Evolutionary conservation across 1,139 yeast genomes (phyloP).

Genomic region (Wickerhamomyces sp.): DNA sequence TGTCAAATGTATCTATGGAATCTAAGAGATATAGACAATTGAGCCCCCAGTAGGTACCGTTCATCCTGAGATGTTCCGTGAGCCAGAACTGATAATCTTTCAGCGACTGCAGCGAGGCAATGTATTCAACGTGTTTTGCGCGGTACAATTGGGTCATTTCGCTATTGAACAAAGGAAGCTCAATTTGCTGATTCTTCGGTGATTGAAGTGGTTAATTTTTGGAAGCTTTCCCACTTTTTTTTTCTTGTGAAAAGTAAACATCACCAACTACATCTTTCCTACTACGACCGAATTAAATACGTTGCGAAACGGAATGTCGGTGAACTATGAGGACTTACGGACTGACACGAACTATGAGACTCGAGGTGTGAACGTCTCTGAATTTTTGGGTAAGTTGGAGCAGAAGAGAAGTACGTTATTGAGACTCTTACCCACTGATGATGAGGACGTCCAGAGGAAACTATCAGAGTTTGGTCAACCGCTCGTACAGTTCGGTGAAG

Average conservation of each 20-base stretch:
- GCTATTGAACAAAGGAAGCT: too few relatives aligned
- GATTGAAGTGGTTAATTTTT: not conserved
- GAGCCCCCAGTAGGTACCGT: conserved; percentile 95
- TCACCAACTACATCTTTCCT: too few relatives aligned
- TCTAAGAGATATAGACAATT: conserved; percentile 66
- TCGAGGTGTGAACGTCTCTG: conserved; percentile 22
- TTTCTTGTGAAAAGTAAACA: not conserved
- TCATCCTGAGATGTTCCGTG: conserved; percentile 82
- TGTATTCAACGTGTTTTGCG: conserved; percentile 49
- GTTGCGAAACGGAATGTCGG: conserved; percentile 2
- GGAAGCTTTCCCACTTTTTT: not conserved
- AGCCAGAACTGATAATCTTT: conserved; percentile 79
- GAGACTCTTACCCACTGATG: conserved; percentile 53
- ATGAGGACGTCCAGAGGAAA: conserved; percentile 48
- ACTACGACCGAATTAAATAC: too few relatives aligned
- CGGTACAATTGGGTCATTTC: too few relatives aligned
- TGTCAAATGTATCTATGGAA: conserved; percentile 51
- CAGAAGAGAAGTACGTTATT: conserved; percentile 22
- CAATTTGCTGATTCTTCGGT: not conserved
- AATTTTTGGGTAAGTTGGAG: conserved; percentile 23
- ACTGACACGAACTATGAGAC: conserved; percentile 18
- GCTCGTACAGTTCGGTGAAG: conserved; percentile 56
- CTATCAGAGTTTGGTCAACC: conserved; percentile 55
- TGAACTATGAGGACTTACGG: conserved; percentile 10
- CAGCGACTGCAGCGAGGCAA: conserved; percentile 43